Percentiles rank a stretch among this genome's conserved stretches.
Conservation (phyloP, 2,329 filamentous ascomycete species). For the Neofusicoccum kwambonambiense region DNA sequence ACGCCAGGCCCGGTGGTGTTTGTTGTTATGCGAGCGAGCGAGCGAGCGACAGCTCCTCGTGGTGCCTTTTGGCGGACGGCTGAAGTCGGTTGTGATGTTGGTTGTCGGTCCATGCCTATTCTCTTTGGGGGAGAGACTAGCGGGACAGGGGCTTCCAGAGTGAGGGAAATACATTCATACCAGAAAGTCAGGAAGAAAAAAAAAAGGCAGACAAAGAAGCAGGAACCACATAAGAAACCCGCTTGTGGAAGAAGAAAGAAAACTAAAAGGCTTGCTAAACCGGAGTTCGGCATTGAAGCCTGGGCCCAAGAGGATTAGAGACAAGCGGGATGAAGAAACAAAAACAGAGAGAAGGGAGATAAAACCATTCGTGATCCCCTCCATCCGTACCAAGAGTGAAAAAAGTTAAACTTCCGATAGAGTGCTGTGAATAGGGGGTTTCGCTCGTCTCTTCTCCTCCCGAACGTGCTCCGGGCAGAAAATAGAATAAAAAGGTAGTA, state of each 20-base stretch:
- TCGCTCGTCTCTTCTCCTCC: slow-evolving; percentile 17
- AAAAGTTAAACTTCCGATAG: slow-evolving; percentile 16
- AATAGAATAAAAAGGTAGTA: slow-evolving; percentile 15
- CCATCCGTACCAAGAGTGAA: not conserved
- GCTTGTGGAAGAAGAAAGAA: slow-evolving; percentile 1
- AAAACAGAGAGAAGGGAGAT: slow-evolving; percentile 9
- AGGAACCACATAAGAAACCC: slow-evolving; percentile 12
- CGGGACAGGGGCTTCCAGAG: not conserved
- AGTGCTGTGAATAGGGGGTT: not conserved
- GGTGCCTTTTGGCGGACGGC: not conserved
- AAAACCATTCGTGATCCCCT: slow-evolving; percentile 14
- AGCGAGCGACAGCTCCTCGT: not conserved
- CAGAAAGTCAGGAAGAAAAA: not conserved
- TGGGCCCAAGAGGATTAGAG: slow-evolving; percentile 12
- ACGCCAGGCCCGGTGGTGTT: not conserved
- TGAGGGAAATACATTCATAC: slow-evolving; percentile 2
- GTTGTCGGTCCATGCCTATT: not conserved
- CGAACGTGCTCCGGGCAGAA: slow-evolving; percentile 13
- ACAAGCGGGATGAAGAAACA: slow-evolving; percentile 7
- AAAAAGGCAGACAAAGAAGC: slow-evolving; percentile 7
- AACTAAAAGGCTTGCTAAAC: slow-evolving; percentile 5
- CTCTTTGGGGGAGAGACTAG: not conserved
- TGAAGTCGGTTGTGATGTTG: not conserved
- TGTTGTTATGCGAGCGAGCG: not conserved
- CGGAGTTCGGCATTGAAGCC: not conserved